Percentiles rank a stretch among this genome's conserved stretches.
Evolutionary conservation across 768 basidiomycete species (phyloP).

Genomic region (Mycena rosella): DNA sequence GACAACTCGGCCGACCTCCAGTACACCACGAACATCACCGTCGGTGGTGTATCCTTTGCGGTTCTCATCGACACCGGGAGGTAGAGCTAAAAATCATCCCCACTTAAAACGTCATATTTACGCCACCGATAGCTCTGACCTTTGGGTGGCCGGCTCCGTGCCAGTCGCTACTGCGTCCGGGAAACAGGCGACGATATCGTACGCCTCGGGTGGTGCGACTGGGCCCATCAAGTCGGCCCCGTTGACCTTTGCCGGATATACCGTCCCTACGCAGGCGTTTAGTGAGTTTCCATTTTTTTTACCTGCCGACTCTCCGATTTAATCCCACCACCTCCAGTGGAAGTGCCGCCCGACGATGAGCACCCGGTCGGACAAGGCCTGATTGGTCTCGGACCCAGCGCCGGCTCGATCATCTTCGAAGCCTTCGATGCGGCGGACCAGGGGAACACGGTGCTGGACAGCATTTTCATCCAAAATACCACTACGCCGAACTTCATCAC

Average conservation of each 20-base stretch:
- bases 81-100: conserved; percentile 47
- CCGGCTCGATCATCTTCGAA: conserved; percentile 72
- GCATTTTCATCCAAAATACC: conserved; percentile 72
- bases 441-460: conserved; percentile 72
- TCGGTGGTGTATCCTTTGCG: conserved; percentile 67
- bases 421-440: conserved; percentile 58
- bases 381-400: conserved; percentile 83
- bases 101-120: conserved; percentile 1
- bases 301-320: not conserved
- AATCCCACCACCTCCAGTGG: conserved; percentile 10
- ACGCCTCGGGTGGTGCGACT: conserved; percentile 77
- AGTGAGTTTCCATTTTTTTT: conserved; percentile 54
- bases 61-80: conserved; percentile 86
- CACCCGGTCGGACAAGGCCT: conserved; percentile 77
- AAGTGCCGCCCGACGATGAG: conserved; percentile 71
- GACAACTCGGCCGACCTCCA: conserved; percentile 78
- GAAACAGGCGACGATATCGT: conserved; percentile 65
- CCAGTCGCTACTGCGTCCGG: conserved; percentile 69
- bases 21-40: conserved; percentile 78
- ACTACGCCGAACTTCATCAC: conserved; percentile 75
- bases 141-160: conserved; percentile 73
- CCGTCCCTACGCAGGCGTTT: conserved; percentile 75
- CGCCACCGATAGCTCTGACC: conserved; percentile 67
- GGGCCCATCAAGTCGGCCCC: conserved; percentile 69
- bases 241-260: conserved; percentile 67